A percentile compares a stretch with the other conserved stretches of the same genome.
Evolutionary conservation across 495 filamentous ascomycete genomes (phyloP).

Genomic region (Ramalina peruviana): DNA sequence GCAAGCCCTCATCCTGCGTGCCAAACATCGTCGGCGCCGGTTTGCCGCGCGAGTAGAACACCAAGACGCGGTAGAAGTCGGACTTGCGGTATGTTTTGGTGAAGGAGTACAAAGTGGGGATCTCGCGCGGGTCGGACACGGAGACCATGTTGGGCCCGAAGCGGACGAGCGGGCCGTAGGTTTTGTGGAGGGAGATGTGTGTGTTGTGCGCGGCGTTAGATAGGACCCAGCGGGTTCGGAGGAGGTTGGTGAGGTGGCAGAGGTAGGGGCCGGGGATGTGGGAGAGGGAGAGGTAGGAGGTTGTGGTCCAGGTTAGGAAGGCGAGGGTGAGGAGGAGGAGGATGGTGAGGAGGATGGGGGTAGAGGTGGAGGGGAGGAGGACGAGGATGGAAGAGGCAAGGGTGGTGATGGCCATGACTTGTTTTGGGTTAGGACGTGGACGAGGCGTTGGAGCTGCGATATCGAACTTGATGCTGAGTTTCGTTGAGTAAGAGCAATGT

Average conservation of each 20-base stretch:
- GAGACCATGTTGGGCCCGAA: slow-evolving; percentile 43
- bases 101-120: slow-evolving; percentile 27
- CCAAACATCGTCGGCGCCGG: slow-evolving; percentile 23
- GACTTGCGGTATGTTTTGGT: slow-evolving; percentile 16
- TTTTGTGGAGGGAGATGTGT: slow-evolving; percentile 27
- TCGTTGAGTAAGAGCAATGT: too few species aligned
- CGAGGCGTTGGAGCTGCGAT: too few species aligned
- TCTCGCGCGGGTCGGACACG: slow-evolving; percentile 29
- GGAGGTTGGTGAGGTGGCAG: slow-evolving; percentile 23
- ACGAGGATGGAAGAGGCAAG: too few species aligned
- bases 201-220: slow-evolving; percentile 9
- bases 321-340: too few species aligned
- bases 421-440: too few species aligned
- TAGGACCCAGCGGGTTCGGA: slow-evolving; percentile 19
- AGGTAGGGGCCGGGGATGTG: slow-evolving; percentile 34
- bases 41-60: slow-evolving; percentile 16
- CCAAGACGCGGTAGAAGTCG: slow-evolving; percentile 22
- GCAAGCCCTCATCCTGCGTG: slow-evolving; percentile 26
- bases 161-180: slow-evolving; percentile 41
- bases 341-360: too few species aligned
- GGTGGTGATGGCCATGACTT: too few species aligned
- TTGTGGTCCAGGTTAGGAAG: too few species aligned
- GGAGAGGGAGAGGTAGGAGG: slow-evolving; percentile 7
- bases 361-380: too few species aligned
- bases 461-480: too few species aligned